Evolutionary conservation across 257 asterid genomes (phyloP), one percentile per base, ranked within the genome.

Genomic region (Gentiana straminea): DNA sequence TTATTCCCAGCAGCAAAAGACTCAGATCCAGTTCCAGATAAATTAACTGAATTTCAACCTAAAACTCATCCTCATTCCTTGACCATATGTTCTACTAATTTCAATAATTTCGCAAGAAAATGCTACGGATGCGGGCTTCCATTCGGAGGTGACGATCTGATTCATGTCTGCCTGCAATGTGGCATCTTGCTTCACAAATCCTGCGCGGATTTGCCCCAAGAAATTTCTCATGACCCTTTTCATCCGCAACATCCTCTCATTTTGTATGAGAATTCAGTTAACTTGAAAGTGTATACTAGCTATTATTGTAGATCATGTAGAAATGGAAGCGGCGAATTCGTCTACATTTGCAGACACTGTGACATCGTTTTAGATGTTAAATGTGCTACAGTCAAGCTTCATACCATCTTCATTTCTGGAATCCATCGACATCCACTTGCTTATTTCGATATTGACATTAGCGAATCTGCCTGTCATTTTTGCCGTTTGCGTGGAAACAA

Each of bases 391-490:
- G 15, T 32, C 6, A 49, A 49, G n/a, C 33, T 49, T 15, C 52
- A 13, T 2, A 49, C 32, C 6, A 49, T 49, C 24, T 24, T 24
- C 4, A 49, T 13, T 13, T 49, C 52, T 49, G 13, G 32, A 11
- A 49, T 49, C n/a, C 52, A 49, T 15, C 52, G 4, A 2, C 52
- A 49, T 12, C 32, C 13, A 10, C 52, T 49, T 13, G 32, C 52
- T 49, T 49, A 49, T 15, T 49, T 49, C 52, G n/a, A 49, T 5
- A 11, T 49, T 11, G 7, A 49, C 2, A 15, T 12, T 49, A 13
- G 52, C n/a, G 6, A 62, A 72, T 68, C 38, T 64, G 69, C 8
- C 36, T 78, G 33, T 56, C 33, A 54, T 57, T 67, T 7, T 70
- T 78, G 57, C 69, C 81, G 36, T 24, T 38, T 2, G 5, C 50